Base-by-base conservation (phyloP, 73 alveolate species). In the Stentor coeruleus region DNA sequence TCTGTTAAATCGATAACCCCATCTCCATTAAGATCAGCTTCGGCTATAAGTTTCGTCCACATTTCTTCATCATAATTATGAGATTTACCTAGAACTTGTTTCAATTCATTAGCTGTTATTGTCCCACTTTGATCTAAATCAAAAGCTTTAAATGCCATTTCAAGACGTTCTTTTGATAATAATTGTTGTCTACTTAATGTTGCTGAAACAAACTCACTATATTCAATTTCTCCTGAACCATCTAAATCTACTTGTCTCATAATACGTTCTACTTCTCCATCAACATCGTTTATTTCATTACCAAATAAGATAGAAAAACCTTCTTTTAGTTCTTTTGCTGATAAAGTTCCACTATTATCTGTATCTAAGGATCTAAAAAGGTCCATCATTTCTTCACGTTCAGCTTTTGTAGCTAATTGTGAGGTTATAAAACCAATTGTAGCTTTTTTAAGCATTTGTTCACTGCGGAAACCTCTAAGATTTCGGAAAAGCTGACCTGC, bases 91-190 rank as follows among this genome's bases (percentile, higher is more conserved):
- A 84, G 82, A 3, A 84, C 59, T 36, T 74, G 49, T 74, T 84
- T 84, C 26, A 84, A 4, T 66, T 84, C 89, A 26, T 75, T 81
- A 11, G 59, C 86, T 35, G 86, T 75, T 15, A 84, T 84, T 20
- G 89, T 41, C 3, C 89, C 89, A n/a, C n/a, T n/a, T n/a, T n/a
- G n/a, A n/a, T n/a, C 89, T 4, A 41, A 39, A 40, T 84, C 89
- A 73, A 84, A 84, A 26, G 59, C 35, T 36, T 84, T 75, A 55
- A 84, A 84, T 2, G 58, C 77, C 73, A 42, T 85, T 41, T 41
- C 77, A 6, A 84, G 39, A 37, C 79, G 42, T 26, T 74, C 89
- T 33, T 84, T 81, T 6, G 55, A 26, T 3, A 84, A 37, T 74
- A 84, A 55, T 3, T 38, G 20, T 2, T 66, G 4, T 11, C 36